Conservation (phyloP, 2,329 filamentous ascomycete genomes). For the Beauveria varroae region DNA sequence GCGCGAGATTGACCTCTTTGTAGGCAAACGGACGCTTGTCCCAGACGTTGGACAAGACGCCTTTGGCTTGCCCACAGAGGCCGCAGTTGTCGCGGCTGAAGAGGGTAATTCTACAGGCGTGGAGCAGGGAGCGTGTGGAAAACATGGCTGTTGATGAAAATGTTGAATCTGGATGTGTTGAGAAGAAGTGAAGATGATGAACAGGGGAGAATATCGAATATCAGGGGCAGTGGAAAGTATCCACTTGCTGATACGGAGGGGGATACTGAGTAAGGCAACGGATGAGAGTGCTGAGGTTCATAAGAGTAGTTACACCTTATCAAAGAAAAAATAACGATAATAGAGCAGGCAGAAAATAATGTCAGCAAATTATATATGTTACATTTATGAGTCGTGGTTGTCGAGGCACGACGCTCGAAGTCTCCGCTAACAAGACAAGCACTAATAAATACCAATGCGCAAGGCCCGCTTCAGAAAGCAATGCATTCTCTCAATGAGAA, state of each 20-base stretch:
- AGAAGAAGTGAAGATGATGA: too few relatives aligned
- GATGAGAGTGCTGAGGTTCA: too few relatives aligned
- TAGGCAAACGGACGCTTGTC: slow-evolving; percentile 59
- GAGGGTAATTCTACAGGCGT: slow-evolving; percentile 60
- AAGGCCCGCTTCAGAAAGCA: too few relatives aligned
- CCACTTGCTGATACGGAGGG: not conserved
- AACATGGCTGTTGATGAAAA: slow-evolving; percentile 34
- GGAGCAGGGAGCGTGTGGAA: slow-evolving; percentile 37
- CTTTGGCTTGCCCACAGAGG: slow-evolving; percentile 61
- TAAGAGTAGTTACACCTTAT: too few relatives aligned
- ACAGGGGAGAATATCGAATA: not conserved
- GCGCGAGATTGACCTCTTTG: slow-evolving; percentile 61
- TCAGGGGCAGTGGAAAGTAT: not conserved
- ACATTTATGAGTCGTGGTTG: too few relatives aligned
- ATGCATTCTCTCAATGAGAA: not conserved
- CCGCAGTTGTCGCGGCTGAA: slow-evolving; percentile 68
- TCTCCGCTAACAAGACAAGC: too few relatives aligned
- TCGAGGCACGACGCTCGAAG: too few relatives aligned
- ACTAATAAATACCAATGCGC: not conserved
- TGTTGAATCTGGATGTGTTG: not conserved
- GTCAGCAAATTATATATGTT: too few relatives aligned
- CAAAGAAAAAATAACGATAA: too few relatives aligned
- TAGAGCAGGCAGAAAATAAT: too few relatives aligned
- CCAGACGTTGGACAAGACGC: slow-evolving; percentile 61
- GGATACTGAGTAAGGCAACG: too few relatives aligned